These are phyloP conservation scores for Pythium vanterpoolii DNA, from an alignment of 352 stramenopile genomes.

Conservation along the genomic window DNA sequence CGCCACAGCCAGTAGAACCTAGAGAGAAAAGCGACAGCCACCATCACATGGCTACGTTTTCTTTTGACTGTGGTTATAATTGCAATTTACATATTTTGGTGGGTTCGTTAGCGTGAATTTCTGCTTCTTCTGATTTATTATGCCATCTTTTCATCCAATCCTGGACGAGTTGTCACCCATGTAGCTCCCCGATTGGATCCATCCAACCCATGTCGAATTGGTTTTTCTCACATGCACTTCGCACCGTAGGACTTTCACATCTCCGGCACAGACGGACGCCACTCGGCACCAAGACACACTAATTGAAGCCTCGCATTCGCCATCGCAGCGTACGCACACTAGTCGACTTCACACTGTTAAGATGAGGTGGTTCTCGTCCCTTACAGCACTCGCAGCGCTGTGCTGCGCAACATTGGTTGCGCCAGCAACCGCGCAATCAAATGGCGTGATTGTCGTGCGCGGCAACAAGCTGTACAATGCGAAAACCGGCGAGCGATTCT, in stretches of 20 bases:
- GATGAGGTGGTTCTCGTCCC: slow-evolving; percentile 11
- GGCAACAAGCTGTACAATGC: slow-evolving; percentile 88
- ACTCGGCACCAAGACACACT: neutral
- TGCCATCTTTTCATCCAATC: slow-evolving; percentile 18
- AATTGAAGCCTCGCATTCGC: neutral
- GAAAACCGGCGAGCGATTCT: slow-evolving; percentile 79
- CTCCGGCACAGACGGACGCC: neutral
- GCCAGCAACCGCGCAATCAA: slow-evolving; percentile 6
- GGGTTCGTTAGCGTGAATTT: neutral
- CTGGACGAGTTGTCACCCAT: slow-evolving; percentile 3
- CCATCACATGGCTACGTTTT: slow-evolving; percentile 1
- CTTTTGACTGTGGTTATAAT: neutral
- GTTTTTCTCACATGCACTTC: slow-evolving; percentile 9
- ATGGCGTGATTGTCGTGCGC: slow-evolving; percentile 65
- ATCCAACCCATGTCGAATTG: neutral
- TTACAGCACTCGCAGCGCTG: slow-evolving; percentile 7
- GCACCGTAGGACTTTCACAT: neutral
- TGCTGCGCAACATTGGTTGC: slow-evolving; percentile 6
- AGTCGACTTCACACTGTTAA: neutral
- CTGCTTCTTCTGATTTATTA: slow-evolving; percentile 18
- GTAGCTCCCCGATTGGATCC: slow-evolving; percentile 5
- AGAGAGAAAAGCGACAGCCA: neutral
- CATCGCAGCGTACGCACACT: no score
- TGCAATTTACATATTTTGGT: slow-evolving; percentile 1
- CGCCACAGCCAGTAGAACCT: slow-evolving; percentile 33